These are phyloP conservation scores for Suhomyces sp. DNA, from an alignment of 805 yeast genomes.

Conservation along the genomic window DNA sequence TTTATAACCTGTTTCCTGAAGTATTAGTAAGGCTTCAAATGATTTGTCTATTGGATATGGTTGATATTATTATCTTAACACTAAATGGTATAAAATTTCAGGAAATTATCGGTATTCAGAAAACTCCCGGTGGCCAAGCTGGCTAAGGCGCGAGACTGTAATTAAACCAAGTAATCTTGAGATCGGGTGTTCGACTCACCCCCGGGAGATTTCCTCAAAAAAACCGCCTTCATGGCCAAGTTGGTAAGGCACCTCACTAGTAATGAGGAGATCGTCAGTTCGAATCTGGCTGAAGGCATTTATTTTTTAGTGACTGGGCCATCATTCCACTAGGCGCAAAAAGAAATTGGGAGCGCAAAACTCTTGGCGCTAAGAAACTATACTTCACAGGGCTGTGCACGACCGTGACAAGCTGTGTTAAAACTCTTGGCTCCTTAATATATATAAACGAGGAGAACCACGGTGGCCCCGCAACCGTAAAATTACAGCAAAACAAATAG, in stretches of 20 bases:
- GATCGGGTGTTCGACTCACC: constrained; percentile 50
- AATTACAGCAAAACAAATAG: too few species aligned
- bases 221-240: constrained; percentile 13
- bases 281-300: constrained; percentile 15
- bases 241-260: constrained; percentile 17
- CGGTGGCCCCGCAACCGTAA: background rate
- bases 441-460: background rate
- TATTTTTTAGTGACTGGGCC: constrained; percentile 3
- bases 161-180: constrained; percentile 35
- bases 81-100: too few species aligned
- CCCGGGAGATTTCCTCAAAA: constrained; percentile 35
- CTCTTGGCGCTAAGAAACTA: constrained; percentile 10
- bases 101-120: background rate
- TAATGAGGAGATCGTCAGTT: constrained; percentile 18
- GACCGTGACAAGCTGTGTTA: background rate
- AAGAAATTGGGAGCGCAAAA: background rate
- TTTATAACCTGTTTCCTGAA: too few species aligned
- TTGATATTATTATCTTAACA: too few species aligned
- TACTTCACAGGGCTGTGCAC: background rate
- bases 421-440: constrained; percentile 5
- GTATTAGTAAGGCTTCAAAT: too few species aligned
- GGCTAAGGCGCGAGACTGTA: constrained; percentile 50
- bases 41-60: too few species aligned
- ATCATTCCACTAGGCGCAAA: background rate
- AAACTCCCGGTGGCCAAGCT: constrained; percentile 45